phyloP scores from a whole-genome alignment of 2,329 filamentous ascomycete species.

The Colletotrichum abscissum region DNA sequence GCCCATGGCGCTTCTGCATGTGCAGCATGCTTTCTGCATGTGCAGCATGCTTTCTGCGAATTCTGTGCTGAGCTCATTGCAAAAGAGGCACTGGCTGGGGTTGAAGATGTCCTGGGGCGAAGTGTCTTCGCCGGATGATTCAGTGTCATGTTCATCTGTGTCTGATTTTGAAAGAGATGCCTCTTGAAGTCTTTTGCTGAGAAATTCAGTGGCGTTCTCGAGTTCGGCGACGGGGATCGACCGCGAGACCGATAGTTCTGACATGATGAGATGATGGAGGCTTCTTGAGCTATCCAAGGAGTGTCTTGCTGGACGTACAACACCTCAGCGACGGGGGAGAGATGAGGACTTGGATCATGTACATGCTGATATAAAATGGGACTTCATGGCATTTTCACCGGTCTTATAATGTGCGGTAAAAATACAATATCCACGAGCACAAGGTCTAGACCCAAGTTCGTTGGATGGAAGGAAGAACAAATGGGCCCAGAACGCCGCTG shows the following conservation, averaged over 20 bases:
- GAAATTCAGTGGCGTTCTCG: neutral
- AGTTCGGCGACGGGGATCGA: neutral
- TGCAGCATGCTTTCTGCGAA: slow-evolving; percentile 54
- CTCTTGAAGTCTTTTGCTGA: neutral
- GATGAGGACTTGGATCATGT: too few species aligned
- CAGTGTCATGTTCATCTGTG: neutral
- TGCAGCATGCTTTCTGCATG: slow-evolving; percentile 57
- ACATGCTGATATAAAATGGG: neutral
- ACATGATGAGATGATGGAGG: neutral
- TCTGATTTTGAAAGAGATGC: neutral
- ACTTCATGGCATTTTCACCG: neutral
- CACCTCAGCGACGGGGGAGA: too few species aligned
- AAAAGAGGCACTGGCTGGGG: slow-evolving; percentile 55
- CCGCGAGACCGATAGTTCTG: neutral
- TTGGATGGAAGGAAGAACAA: neutral
- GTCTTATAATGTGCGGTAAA: neutral
- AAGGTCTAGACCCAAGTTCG: neutral
- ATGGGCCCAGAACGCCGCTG: neutral
- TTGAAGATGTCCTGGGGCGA: slow-evolving; percentile 36
- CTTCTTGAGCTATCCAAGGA: neutral
- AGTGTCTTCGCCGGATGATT: neutral
- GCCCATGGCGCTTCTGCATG: slow-evolving; percentile 60
- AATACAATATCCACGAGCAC: neutral
- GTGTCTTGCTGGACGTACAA: too few species aligned
- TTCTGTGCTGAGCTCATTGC: slow-evolving; percentile 41